Conservation (phyloP, 2,329 filamentous ascomycete genomes). For the Daldinia sp. region DNA sequence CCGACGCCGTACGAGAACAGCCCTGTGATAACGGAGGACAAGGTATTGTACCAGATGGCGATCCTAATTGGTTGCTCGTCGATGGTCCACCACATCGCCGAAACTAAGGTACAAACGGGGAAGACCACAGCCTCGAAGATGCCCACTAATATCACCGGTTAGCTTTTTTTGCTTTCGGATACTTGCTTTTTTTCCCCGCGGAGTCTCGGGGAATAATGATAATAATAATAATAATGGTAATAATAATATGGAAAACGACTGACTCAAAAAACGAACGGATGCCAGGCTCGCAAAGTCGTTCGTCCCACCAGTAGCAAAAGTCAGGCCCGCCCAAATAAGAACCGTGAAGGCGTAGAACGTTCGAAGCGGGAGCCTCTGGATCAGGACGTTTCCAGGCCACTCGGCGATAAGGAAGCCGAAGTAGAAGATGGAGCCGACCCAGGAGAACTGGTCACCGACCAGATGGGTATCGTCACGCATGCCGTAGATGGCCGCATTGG, state of each 20-base stretch:
- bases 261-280: slow-evolving; percentile 13
- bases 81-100: slow-evolving; percentile 19
- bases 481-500: slow-evolving; percentile 17
- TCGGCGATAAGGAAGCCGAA: slow-evolving; percentile 16
- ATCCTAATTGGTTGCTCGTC: slow-evolving; percentile 17
- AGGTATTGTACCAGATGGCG: slow-evolving; percentile 17
- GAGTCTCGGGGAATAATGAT: background rate
- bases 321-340: slow-evolving; percentile 5
- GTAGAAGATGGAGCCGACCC: slow-evolving; percentile 21
- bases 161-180: too few relatives aligned
- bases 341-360: slow-evolving; percentile 13
- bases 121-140: slow-evolving; percentile 17
- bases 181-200: background rate
- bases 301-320: slow-evolving; percentile 13
- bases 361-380: slow-evolving; percentile 12
- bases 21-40: slow-evolving; percentile 11
- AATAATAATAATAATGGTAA: too few relatives aligned
- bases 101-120: slow-evolving; percentile 16
- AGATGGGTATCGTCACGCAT: slow-evolving; percentile 12
- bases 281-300: slow-evolving; percentile 16
- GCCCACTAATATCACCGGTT: slow-evolving; percentile 9
- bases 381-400: slow-evolving; percentile 12
- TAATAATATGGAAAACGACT: background rate
- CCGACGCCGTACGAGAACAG: slow-evolving; percentile 16
- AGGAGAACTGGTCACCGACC: slow-evolving; percentile 18